Evolutionary conservation across 2,329 filamentous ascomycete genomes (phyloP), one percentile per base, ranked within the genome.

Genomic region (Ampelomyces quisqualis): DNA sequence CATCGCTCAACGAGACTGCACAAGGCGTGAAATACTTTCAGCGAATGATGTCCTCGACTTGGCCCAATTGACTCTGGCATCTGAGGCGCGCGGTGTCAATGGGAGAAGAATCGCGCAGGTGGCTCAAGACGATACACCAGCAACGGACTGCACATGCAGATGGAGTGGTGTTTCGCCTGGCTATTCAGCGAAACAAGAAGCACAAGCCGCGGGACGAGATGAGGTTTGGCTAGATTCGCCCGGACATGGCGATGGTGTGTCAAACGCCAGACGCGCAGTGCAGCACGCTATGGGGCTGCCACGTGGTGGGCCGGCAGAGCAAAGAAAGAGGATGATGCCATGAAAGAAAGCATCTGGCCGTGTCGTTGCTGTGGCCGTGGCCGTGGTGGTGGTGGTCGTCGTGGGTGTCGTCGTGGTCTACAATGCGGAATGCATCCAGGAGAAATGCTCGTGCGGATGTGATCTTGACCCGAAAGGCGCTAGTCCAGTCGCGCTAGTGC

Each of bases 371-470:
- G n/a, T n/a, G n/a, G n/a, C n/a, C n/a, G n/a, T n/a, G n/a, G n/a
- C n/a, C n/a, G n/a, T n/a, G n/a, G n/a, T n/a, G n/a, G n/a, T n/a
- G n/a, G n/a, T n/a, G n/a, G n/a, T n/a, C n/a, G n/a, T n/a, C n/a
- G n/a, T n/a, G n/a, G n/a, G n/a, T n/a, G n/a, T n/a, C n/a, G n/a
- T n/a, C n/a, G n/a, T n/a, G n/a, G n/a, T n/a, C n/a, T n/a, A n/a
- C n/a, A n/a, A 36, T 5, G 31, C 23, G 20, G 9, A 17, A 9
- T 11, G 32, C 21, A 24, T 22, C 14, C 19, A 10, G 19, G 15
- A 36, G 30, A 34, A 35, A 28, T 28, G 43, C 50, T 40, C 47
- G 40, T 45, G 45, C 45, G 38, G 43, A 42, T 36, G 37, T 36
- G 42, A 47, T 49, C 48, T 40, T 34, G 45, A 43, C 47, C 40